phyloP scores from a whole-genome alignment of 371 early-diverging fungal genomes.

The Umbelopsis sp. region DNA sequence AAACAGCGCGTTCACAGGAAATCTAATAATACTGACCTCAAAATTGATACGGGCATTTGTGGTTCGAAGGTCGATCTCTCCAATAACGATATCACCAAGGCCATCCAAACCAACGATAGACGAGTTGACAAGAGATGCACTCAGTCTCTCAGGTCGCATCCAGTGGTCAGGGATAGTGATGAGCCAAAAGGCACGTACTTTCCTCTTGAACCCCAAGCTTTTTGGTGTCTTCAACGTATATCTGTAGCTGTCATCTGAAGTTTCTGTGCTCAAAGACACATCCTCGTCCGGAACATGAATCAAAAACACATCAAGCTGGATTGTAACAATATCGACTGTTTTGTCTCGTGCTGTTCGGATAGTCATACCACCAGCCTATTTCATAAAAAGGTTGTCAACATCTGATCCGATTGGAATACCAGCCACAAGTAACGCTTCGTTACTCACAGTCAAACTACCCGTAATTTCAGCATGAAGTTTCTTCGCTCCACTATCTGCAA shows the following conservation, averaged over 20 bases:
- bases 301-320: constrained; percentile 11
- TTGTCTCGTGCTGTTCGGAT: background rate
- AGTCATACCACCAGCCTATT: constrained; percentile 4
- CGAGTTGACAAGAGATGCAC: background rate
- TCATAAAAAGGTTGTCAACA: background rate
- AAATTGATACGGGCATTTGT: background rate
- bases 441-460: background rate
- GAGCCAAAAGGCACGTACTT: constrained; percentile 10
- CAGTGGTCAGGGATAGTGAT: constrained; percentile 6
- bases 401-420: background rate
- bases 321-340: background rate
- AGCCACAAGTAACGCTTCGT: background rate
- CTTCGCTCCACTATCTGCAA: background rate
- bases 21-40: background rate
- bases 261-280: background rate
- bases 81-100: background rate
- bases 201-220: background rate
- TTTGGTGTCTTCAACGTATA: background rate
- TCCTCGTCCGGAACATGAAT: constrained; percentile 1
- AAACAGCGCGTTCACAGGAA: background rate
- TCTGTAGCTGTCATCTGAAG: background rate
- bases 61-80: background rate
- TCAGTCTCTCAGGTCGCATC: constrained; percentile 6
- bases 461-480: constrained; percentile 2
- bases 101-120: background rate